These are phyloP conservation scores for Thymus quinquecostatus DNA, from an alignment of 257 asterid genomes.

Conservation along the genomic window DNA sequence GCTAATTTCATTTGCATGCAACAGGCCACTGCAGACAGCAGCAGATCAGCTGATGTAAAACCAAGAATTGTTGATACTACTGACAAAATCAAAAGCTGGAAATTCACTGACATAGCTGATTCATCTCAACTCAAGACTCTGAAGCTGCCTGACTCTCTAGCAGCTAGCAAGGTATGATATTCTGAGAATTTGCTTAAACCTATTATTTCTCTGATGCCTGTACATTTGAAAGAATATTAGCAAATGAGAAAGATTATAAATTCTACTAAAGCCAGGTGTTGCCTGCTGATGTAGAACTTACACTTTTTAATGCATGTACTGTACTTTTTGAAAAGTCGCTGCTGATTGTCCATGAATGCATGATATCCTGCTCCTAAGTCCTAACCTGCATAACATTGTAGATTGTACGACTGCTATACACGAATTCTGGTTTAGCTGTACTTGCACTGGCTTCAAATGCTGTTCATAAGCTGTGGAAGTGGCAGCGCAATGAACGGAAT, in stretches of 20 bases:
- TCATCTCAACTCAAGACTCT: constrained; percentile 77
- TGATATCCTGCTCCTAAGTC: constrained; percentile 2
- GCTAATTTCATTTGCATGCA: constrained; percentile 27
- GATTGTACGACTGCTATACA: constrained; percentile 84
- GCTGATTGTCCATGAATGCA: background rate
- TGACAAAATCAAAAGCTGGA: constrained; percentile 83
- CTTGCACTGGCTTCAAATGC: constrained; percentile 90
- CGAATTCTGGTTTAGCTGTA: constrained; percentile 82
- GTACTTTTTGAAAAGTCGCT: constrained; percentile 17
- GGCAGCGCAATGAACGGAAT: constrained; percentile 94
- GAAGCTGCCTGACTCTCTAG: constrained; percentile 77
- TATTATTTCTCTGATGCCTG: background rate
- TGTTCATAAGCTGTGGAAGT: constrained; percentile 95
- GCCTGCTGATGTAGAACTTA: constrained; percentile 5
- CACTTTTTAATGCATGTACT: background rate
- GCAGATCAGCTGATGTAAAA: constrained; percentile 77
- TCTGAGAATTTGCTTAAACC: constrained; percentile 9
- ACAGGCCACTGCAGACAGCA: constrained; percentile 79
- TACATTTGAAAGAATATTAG: background rate
- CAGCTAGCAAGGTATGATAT: constrained; percentile 71
- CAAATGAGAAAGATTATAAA: background rate
- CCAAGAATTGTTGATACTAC: constrained; percentile 74
- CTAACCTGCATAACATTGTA: constrained; percentile 34
- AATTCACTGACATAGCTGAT: constrained; percentile 77
- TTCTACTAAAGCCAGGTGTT: constrained; percentile 16